A percentile compares a stretch with the other conserved stretches of the same genome.
Conservation (phyloP, 2,329 filamentous ascomycete species). For the Sclerotinia minor region DNA sequence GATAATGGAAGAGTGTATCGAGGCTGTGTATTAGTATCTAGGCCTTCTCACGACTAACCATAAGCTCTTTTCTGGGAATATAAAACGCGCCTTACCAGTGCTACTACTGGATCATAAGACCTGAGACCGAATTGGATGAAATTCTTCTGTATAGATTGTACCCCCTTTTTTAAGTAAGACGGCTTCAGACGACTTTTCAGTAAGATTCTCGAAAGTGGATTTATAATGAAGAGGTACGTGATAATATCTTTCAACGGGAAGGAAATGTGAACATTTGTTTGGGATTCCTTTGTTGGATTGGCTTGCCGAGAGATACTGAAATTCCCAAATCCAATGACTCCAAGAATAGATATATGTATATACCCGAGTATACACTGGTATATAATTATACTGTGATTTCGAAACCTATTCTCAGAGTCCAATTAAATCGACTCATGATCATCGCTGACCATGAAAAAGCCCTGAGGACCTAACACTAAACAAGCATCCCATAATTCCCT, state of each 20-base stretch:
- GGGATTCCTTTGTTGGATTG: not conserved
- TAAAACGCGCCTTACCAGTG: not conserved
- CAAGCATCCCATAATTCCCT: not conserved
- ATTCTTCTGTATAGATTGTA: too few species aligned
- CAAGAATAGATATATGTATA: not conserved
- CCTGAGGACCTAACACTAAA: too few species aligned
- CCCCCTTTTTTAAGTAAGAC: rapidly evolving
- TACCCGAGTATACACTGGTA: too few species aligned
- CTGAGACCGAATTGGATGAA: not conserved
- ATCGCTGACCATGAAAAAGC: not conserved
- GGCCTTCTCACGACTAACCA: not conserved
- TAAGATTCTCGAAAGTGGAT: not conserved
- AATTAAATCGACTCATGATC: not conserved
- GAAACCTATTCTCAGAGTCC: not conserved
- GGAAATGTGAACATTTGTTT: too few species aligned
- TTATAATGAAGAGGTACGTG: too few species aligned
- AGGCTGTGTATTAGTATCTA: not conserved
- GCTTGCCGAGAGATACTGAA: not conserved
- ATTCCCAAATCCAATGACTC: too few species aligned
- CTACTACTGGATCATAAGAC: too few species aligned
- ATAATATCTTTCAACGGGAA: too few species aligned
- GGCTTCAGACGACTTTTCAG: not conserved
- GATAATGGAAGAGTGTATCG: not conserved
- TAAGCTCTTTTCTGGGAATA: not conserved
- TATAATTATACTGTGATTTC: not conserved